phyloP scores from a whole-genome alignment of 352 stramenopile genomes.

The Thraustochytrium striatum region DNA sequence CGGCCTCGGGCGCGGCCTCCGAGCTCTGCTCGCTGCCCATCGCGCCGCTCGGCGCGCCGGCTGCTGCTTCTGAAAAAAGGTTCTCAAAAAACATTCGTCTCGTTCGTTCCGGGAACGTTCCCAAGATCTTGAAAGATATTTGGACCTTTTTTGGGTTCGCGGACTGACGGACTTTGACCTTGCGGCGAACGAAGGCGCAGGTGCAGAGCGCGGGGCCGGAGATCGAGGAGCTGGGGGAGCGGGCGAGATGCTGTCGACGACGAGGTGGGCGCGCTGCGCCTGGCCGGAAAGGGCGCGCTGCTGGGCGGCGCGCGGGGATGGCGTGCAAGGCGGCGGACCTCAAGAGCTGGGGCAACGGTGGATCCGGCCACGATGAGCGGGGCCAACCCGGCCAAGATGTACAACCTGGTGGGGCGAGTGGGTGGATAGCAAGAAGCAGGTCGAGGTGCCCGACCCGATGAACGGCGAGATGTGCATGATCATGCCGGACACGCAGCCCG shows the following conservation, averaged over 20 bases:
- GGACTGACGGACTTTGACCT: not conserved
- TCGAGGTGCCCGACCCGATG: slow-evolving; percentile 84
- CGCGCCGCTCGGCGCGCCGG: too few species aligned
- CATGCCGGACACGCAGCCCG: slow-evolving; percentile 79
- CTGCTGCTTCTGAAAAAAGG: too few species aligned
- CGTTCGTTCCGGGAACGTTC: too few species aligned
- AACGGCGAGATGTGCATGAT: slow-evolving; percentile 89
- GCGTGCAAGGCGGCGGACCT: not conserved
- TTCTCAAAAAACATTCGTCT: too few species aligned
- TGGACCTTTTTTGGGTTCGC: too few species aligned
- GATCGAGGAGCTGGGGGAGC: not conserved
- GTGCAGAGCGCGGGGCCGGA: not conserved
- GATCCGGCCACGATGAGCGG: slow-evolving; percentile 75
- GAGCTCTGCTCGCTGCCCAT: not conserved
- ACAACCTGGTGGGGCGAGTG: slow-evolving; percentile 89
- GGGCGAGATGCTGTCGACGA: not conserved
- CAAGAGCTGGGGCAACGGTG: slow-evolving; percentile 71
- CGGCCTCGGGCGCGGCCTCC: too few species aligned
- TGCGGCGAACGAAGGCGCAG: not conserved
- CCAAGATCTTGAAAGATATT: too few species aligned
- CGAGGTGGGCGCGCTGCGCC: not conserved
- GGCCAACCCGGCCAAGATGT: slow-evolving; percentile 68
- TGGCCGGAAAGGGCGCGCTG: not conserved
- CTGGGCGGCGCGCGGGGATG: not conserved
- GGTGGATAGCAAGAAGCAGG: slow-evolving; percentile 62